These are phyloP conservation scores for Phytopythium kandeliae DNA, from an alignment of 352 stramenopile genomes.

Conservation along the genomic window DNA sequence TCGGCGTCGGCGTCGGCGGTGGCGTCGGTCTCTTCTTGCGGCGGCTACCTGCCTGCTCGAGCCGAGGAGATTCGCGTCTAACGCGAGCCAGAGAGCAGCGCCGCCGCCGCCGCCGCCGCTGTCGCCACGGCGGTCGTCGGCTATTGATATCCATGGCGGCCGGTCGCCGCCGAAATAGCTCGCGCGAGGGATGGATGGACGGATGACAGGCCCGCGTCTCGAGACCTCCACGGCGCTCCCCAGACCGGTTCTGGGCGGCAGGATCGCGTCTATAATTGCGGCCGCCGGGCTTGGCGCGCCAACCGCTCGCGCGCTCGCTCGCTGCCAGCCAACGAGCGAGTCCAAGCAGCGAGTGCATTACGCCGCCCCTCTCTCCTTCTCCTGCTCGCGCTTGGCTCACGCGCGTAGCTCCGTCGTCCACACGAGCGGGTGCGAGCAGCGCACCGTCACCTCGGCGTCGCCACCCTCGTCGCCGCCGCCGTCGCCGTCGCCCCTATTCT, in stretches of 20 bases:
- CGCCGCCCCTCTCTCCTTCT: too few species aligned
- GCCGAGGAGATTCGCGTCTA: neutral
- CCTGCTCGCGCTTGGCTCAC: neutral
- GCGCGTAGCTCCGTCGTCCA: slow-evolving; percentile 79
- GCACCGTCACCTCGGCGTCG: slow-evolving; percentile 52
- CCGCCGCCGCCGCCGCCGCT: too few species aligned
- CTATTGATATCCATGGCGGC: neutral
- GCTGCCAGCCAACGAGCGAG: neutral
- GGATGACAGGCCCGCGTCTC: too few species aligned
- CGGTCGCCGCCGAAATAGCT: neutral
- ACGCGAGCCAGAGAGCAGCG: too few species aligned
- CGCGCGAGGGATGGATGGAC: too few species aligned
- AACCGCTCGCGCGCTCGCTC: too few species aligned
- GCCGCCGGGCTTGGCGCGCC: too few species aligned
- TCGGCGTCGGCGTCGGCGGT: too few species aligned
- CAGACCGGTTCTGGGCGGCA: neutral
- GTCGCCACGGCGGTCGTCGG: neutral
- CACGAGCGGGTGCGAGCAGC: slow-evolving; percentile 74
- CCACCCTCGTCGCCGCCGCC: slow-evolving; percentile 6
- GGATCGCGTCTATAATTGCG: neutral
- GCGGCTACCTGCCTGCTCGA: too few species aligned
- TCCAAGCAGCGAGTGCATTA: neutral
- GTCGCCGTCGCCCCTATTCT: slow-evolving; percentile 13
- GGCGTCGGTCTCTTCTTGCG: neutral
- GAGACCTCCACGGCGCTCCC: too few species aligned